Evolutionary conservation across 129 eudicot species (phyloP).

Genomic region (Pulicaria dysenterica): DNA sequence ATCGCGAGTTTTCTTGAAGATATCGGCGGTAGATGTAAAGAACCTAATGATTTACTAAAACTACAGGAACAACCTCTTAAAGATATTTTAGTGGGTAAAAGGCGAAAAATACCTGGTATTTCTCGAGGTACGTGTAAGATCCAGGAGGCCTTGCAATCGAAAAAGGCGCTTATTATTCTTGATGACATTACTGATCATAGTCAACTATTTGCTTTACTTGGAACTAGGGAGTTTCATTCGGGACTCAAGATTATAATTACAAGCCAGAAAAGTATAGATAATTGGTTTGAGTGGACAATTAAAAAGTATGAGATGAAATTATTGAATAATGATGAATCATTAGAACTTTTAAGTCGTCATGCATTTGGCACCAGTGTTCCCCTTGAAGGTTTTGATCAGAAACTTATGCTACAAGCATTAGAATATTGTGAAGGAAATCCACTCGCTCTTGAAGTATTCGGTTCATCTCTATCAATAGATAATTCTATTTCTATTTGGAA

Average conservation of each 20-base stretch:
- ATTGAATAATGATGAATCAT: background rate
- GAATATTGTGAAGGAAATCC: constrained; percentile 20
- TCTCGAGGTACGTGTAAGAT: too few relatives aligned
- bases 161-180: too few relatives aligned
- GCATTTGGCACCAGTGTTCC: constrained; percentile 24
- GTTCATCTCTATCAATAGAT: constrained; percentile 26
- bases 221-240: too few relatives aligned
- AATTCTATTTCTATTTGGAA: constrained; percentile 11
- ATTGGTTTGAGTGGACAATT: background rate
- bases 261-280: too few relatives aligned
- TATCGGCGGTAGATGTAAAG: background rate
- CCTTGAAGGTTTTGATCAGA: background rate
- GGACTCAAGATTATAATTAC: too few relatives aligned
- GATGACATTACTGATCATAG: too few relatives aligned
- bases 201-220: too few relatives aligned
- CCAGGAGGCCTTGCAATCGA: too few relatives aligned
- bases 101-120: too few relatives aligned
- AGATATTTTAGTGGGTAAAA: too few relatives aligned
- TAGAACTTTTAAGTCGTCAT: constrained; percentile 12
- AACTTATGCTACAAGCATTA: background rate
- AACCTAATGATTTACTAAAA: background rate
- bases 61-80: background rate
- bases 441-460: constrained; percentile 32
- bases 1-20: constrained; percentile 10
- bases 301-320: background rate